Evolutionary conservation across 345 rosid genomes (phyloP), one percentile per base, ranked within the genome.

Genomic region (Arabis alpina): DNA sequence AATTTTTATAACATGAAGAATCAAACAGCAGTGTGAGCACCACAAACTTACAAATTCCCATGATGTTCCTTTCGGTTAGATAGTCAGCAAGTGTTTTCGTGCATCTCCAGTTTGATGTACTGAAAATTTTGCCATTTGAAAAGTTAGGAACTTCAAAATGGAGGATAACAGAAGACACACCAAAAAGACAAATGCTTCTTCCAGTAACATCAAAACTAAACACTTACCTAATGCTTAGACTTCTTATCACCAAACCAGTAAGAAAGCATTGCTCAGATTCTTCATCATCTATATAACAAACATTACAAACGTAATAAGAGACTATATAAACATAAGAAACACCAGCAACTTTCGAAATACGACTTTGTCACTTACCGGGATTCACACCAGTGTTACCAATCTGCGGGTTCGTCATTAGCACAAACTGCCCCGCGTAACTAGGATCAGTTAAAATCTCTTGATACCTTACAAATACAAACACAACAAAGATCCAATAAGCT

Each of bases 401-500:
- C 71, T 90, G 98, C 3, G 98, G 99, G 80, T 88, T 90, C 37
- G 99, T 95, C 99, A 90, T 95, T 69, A 95, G 65, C 70, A 92
- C 99, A 86, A 92, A 95, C 79, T 95, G 98, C 3, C 97, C 97
- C 0, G 96, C 96, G 64, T 92, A 92, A 78, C 99, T 95, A 40
- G 98, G 99, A 73, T 92, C 99, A 10, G 97, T 92, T 1, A 95
- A 88, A 77, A 95, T 95, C 79, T 95, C 99, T 80, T 92, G 99
- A 83, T 95, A 95, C 82, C 97, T 95, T 81, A 23, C 14, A 27
- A 61, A 47, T 41, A 45, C 12, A 45, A 78, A n/a, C 23, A 19
- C 23, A 19, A 10, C 5, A 3, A 54, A 16, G 15, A 52, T 32
- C 6, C 28, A 47, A 16, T 47, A 68, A 56, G 4, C 54, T 68